phyloP scores from a whole-genome alignment of 129 eudicot species.

The Centella asiatica region DNA sequence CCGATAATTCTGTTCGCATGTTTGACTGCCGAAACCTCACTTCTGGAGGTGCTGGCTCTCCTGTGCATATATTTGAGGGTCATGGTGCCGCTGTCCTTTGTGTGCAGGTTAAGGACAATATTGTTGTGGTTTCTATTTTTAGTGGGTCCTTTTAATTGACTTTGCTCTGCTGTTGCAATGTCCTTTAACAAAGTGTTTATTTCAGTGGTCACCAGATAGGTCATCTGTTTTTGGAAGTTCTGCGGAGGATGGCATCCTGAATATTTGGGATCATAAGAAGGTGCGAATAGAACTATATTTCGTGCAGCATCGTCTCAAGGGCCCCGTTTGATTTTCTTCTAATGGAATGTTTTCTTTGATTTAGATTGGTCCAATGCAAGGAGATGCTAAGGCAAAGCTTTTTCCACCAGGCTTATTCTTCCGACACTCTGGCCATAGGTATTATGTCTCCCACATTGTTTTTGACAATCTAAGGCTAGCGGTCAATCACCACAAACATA shows the following conservation, averaged over 20 bases:
- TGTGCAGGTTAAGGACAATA: slow-evolving; percentile 52
- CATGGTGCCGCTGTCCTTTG: slow-evolving; percentile 85
- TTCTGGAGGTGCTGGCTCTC: slow-evolving; percentile 78
- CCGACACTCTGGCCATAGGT: too few species aligned
- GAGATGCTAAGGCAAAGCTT: too few species aligned
- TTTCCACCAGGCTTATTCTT: too few species aligned
- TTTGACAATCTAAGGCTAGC: too few species aligned
- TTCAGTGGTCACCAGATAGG: slow-evolving; percentile 92
- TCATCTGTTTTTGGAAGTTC: slow-evolving; percentile 90
- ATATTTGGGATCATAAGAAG: slow-evolving; percentile 75
- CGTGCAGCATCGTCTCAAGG: too few species aligned
- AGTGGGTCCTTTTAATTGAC: slow-evolving; percentile 3
- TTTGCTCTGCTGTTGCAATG: background rate
- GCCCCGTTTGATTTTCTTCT: too few species aligned
- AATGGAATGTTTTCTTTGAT: too few species aligned
- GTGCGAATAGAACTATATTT: too few species aligned
- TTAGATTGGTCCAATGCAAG: too few species aligned
- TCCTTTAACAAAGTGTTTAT: background rate
- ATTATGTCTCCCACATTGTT: too few species aligned
- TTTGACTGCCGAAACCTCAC: slow-evolving; percentile 84
- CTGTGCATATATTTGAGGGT: slow-evolving; percentile 65
- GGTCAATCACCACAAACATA: too few species aligned
- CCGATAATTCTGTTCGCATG: slow-evolving; percentile 78
- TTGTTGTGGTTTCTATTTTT: background rate
- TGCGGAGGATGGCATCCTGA: slow-evolving; percentile 75